These are phyloP conservation scores for Sporisorium scitamineum DNA, from an alignment of 1,284 basidiomycete species.

Conservation along the genomic window DNA sequence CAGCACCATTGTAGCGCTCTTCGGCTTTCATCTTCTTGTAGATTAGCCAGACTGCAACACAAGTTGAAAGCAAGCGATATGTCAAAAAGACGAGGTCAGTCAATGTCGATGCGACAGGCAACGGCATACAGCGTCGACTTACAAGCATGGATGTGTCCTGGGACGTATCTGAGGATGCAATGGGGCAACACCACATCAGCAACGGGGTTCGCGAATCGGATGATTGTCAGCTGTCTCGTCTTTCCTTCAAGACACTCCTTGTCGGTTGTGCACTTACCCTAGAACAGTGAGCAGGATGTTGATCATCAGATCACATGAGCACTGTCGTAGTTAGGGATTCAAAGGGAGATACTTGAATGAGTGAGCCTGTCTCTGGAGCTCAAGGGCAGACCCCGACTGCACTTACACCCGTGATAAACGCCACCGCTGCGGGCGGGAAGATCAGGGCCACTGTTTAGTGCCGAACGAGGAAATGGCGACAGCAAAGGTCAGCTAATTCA, in stretches of 20 bases:
- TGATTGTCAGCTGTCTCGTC: background rate
- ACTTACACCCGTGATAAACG: constrained; percentile 76
- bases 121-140: constrained; percentile 2
- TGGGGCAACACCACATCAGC: background rate
- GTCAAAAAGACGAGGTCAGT: background rate
- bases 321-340: constrained; percentile 15
- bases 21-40: constrained; percentile 60
- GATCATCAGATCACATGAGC: constrained; percentile 77
- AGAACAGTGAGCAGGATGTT: constrained; percentile 81
- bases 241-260: background rate
- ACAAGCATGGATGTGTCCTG: constrained; percentile 49
- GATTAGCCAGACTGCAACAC: constrained; percentile 45
- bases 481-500: background rate
- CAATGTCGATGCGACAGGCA: background rate
- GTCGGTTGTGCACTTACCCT: constrained; percentile 57
- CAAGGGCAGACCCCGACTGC: background rate
- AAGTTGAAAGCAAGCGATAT: background rate
- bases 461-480: background rate
- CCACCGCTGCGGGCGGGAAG: constrained; percentile 74
- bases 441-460: constrained; percentile 75
- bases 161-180: constrained; percentile 24
- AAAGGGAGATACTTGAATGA: background rate
- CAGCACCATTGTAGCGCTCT: constrained; percentile 46
- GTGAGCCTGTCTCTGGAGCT: background rate
- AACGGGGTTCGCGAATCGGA: background rate